Conservation (phyloP, 2,329 filamentous ascomycete species). For the Botrytis pseudocinerea region DNA sequence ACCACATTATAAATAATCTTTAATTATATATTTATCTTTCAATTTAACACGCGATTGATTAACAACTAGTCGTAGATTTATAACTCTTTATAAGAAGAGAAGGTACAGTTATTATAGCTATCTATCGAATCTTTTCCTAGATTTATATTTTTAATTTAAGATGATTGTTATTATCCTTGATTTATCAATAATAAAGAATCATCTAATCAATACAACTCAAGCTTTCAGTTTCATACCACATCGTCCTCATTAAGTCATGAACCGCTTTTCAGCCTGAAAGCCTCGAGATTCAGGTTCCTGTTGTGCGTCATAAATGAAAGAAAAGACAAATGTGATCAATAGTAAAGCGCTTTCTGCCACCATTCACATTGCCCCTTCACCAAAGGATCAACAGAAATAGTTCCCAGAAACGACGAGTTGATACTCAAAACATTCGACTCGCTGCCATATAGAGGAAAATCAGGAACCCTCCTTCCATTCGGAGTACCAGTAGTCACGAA, state of each 20-base stretch:
- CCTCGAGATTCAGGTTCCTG: background rate
- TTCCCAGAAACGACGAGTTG: background rate
- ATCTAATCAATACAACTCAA: background rate
- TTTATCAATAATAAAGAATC: no score
- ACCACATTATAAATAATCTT: no score
- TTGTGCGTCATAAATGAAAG: background rate
- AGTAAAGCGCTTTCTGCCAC: background rate
- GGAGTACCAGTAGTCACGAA: conserved; percentile 42
- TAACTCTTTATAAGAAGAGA: no score
- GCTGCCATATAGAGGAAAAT: conserved; percentile 31
- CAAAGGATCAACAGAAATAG: background rate
- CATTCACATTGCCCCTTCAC: background rate
- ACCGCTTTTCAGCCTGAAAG: background rate
- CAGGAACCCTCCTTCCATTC: conserved; percentile 30
- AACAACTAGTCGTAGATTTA: no score
- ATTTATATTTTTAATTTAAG: no score
- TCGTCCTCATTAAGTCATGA: background rate
- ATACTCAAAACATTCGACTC: conserved; percentile 27
- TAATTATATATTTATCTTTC: no score
- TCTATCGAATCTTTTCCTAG: no score
- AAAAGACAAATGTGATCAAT: background rate
- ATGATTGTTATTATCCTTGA: no score
- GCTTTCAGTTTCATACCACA: background rate
- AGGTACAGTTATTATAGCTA: no score
- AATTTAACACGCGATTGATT: no score